Evolutionary conservation across 352 stramenopile species (phyloP), one percentile per base, ranked within the genome.

Genomic region (Pythium utonaiense): DNA sequence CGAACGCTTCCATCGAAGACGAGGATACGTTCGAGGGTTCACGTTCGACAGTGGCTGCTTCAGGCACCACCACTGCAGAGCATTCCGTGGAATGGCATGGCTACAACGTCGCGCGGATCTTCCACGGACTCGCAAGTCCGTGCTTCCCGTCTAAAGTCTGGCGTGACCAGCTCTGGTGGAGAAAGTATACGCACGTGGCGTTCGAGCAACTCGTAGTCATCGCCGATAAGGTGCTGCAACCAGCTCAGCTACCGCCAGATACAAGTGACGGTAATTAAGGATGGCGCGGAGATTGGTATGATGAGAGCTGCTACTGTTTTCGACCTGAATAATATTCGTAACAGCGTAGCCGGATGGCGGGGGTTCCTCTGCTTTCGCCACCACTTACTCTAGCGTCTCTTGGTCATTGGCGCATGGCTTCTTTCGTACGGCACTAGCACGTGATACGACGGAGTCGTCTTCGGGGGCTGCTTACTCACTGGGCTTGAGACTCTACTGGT

Each of bases 181-280:
- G 80, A 19, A 80, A 79, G 47, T 88, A 92, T 60, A 61, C 73
- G 1, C 63, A 74, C 31, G 71, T 92, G 24, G 79, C 83, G 22
- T 95, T 93, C 52, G 83, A 91, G 42, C 71, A 78, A 33, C 71
- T 93, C n/a, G 76, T 89, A 22, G 60, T 70, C 47, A 83, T 89
- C 42, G 78, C 77, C 8, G 53, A 78, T 22, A 83, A 80, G 65
- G 80, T 89, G 6, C 22, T 91, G 14, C 19, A 28, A 5, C 67
- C 48, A 7, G 19, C 38, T 25, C 38, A 27, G 21, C 22, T 44
- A 21, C 36, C 36, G 17, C 14, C 6, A 19, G 38, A 45, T 25
- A 6, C 16, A 8, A 45, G 6, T 25, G 38, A 27, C 3, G n/a
- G 10, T 19, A 27, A 45, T 9, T 45, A 45, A 0, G 24, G 13